Conservation (phyloP, 208 protist genomes). For the Leishmania major region DNA sequence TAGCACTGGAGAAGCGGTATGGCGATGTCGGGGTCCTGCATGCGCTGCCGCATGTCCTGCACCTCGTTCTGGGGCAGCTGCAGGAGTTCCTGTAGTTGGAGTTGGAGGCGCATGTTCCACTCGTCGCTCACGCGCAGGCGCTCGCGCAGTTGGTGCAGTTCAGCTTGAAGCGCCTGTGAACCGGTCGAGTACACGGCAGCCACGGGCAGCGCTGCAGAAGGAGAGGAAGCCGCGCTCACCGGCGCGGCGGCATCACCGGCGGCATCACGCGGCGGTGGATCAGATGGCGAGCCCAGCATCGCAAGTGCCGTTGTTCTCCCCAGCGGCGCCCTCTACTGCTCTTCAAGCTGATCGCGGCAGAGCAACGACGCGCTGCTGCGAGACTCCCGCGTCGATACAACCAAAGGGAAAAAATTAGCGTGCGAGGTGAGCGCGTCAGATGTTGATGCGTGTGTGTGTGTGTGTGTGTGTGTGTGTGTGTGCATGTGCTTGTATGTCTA, state of each 20-base stretch:
- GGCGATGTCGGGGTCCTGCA: conserved; percentile 83
- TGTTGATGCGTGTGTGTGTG: neutral
- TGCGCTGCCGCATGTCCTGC: conserved; percentile 59
- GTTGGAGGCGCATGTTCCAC: conserved; percentile 80
- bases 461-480: neutral
- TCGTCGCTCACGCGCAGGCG: conserved; percentile 75
- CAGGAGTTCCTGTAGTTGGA: conserved; percentile 75
- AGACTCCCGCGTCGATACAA: neutral
- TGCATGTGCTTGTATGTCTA: conserved; percentile 2
- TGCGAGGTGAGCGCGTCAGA: neutral
- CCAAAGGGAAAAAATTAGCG: neutral
- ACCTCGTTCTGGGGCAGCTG: conserved; percentile 68
- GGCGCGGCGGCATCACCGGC: neutral
- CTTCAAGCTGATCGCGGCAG: neutral
- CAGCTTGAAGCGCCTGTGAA: conserved; percentile 25
- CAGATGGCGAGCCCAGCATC: neutral
- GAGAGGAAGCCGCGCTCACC: neutral
- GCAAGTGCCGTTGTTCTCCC: neutral
- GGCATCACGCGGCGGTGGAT: neutral
- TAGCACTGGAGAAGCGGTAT: conserved; percentile 88
- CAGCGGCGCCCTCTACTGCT: neutral
- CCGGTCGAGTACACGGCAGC: neutral
- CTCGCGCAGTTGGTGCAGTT: conserved; percentile 56
- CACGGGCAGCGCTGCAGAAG: conserved; percentile 5
- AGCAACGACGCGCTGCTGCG: neutral